phyloP scores from a whole-genome alignment of 208 protist species.

The Porcisia hertigi region DNA sequence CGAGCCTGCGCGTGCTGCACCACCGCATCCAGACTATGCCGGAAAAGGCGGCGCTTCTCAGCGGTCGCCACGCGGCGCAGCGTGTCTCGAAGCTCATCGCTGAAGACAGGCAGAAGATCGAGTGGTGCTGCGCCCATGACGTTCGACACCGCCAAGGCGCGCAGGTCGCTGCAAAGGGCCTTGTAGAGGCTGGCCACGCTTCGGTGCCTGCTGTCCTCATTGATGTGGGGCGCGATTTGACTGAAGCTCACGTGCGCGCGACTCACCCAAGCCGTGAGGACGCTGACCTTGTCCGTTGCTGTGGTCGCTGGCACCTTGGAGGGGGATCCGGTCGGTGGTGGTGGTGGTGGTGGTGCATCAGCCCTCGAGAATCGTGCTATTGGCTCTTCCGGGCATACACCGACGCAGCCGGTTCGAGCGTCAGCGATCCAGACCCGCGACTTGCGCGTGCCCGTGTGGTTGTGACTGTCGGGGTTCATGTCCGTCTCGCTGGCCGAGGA shows the following conservation, averaged over 20 bases:
- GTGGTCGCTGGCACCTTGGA: not conserved
- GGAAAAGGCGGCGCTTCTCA: conserved; percentile 24
- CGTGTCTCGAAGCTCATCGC: conserved; percentile 20
- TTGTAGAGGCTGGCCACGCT: conserved; percentile 12
- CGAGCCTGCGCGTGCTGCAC: conserved; percentile 18
- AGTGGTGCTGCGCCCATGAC: conserved; percentile 20
- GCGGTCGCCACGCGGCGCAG: conserved; percentile 12
- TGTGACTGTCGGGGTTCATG: not conserved
- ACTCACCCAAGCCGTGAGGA: conserved; percentile 14
- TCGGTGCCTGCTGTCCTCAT: not conserved
- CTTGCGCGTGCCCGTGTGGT: conserved; percentile 5
- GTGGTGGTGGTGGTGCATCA: not conserved
- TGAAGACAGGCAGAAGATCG: conserved; percentile 27
- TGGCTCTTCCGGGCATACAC: conserved; percentile 34
- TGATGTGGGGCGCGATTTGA: conserved; percentile 3
- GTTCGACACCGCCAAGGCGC: conserved; percentile 15
- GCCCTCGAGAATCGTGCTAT: conserved; percentile 26
- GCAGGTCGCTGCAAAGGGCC: conserved; percentile 12
- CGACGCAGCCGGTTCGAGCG: conserved; percentile 60
- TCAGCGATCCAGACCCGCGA: conserved; percentile 68
- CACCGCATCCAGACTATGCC: conserved; percentile 19
- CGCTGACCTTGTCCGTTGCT: not conserved
- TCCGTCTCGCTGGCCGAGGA: not conserved
- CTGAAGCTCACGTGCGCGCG: conserved; percentile 16
- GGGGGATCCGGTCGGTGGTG: not conserved